phyloP scores from a whole-genome alignment of 768 basidiomycete genomes.

The Pleurotus sapidus region DNA sequence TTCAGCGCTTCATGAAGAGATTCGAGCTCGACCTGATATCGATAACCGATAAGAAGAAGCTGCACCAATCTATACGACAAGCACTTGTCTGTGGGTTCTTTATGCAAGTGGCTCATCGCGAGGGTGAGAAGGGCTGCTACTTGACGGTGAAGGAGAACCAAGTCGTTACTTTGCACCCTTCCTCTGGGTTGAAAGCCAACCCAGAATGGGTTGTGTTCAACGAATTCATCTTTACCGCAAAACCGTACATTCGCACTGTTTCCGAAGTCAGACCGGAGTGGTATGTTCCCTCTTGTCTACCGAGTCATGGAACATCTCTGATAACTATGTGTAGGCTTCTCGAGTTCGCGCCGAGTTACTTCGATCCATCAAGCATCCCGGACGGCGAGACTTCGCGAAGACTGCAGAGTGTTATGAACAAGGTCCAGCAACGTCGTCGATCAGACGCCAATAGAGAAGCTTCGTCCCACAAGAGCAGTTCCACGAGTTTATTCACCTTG shows the following conservation, averaged over 20 bases:
- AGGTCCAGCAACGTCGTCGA: slow-evolving; percentile 17
- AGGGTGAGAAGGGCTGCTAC: slow-evolving; percentile 85
- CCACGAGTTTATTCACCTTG: too few species aligned
- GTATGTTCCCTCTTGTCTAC: slow-evolving; percentile 35
- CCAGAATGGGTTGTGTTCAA: slow-evolving; percentile 93
- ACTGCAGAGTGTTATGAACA: slow-evolving; percentile 50
- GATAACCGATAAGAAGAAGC: slow-evolving; percentile 63
- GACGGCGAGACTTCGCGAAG: slow-evolving; percentile 71
- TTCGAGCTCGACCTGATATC: slow-evolving; percentile 77
- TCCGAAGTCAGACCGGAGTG: slow-evolving; percentile 85
- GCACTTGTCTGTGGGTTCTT: slow-evolving; percentile 91
- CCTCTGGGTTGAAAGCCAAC: slow-evolving; percentile 79
- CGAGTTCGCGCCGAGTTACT: slow-evolving; percentile 64
- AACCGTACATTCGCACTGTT: slow-evolving; percentile 86
- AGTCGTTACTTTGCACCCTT: slow-evolving; percentile 81
- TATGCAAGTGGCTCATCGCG: slow-evolving; percentile 96
- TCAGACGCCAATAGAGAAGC: too few species aligned
- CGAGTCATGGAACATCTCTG: not conserved
- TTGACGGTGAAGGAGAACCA: slow-evolving; percentile 94
- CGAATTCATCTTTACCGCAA: slow-evolving; percentile 89
- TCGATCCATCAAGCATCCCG: slow-evolving; percentile 60
- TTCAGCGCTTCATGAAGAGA: slow-evolving; percentile 87
- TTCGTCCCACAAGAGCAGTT: too few species aligned
- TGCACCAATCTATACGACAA: slow-evolving; percentile 68
- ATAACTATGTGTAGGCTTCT: slow-evolving; percentile 43